phyloP scores from a whole-genome alignment of 2,329 filamentous ascomycete genomes.

The Didymellaceae sp. region DNA sequence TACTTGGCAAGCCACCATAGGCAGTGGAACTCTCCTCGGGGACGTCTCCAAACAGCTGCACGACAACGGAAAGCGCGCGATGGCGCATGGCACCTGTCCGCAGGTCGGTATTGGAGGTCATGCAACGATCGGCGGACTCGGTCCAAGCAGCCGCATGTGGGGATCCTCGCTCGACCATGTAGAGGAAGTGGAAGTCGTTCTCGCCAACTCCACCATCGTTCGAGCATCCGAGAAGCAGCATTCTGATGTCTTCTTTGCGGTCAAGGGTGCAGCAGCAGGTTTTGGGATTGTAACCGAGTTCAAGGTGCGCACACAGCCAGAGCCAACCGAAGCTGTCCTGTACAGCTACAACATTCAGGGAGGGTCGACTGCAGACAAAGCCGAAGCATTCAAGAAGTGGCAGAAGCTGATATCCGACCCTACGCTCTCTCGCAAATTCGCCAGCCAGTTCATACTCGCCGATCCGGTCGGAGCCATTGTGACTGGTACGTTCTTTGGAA shows the following conservation, averaged over 20 bases:
- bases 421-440: conserved; percentile 41
- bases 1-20: conserved; percentile 55
- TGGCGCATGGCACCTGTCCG: conserved; percentile 56
- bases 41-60: conserved; percentile 46
- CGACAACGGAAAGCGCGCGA: conserved; percentile 48
- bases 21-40: conserved; percentile 58
- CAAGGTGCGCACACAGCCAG: conserved; percentile 46
- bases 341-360: conserved; percentile 44
- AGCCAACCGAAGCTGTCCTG: conserved; percentile 40
- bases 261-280: conserved; percentile 52
- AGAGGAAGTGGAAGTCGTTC: conserved; percentile 47
- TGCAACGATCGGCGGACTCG: conserved; percentile 47
- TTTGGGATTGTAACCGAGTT: conserved; percentile 53
- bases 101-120: conserved; percentile 48
- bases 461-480: conserved; percentile 38
- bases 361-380: conserved; percentile 31
- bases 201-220: conserved; percentile 49
- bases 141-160: conserved; percentile 43
- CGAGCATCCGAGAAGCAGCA: conserved; percentile 47
- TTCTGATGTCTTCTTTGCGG: conserved; percentile 51
- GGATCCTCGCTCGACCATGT: conserved; percentile 45
- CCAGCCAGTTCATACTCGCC: conserved; percentile 42
- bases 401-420: conserved; percentile 44
- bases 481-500: conserved; percentile 45
- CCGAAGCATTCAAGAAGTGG: conserved; percentile 46